Evolutionary conservation across 495 filamentous ascomycete species (phyloP).

Genomic region (Talaromyces ruber): DNA sequence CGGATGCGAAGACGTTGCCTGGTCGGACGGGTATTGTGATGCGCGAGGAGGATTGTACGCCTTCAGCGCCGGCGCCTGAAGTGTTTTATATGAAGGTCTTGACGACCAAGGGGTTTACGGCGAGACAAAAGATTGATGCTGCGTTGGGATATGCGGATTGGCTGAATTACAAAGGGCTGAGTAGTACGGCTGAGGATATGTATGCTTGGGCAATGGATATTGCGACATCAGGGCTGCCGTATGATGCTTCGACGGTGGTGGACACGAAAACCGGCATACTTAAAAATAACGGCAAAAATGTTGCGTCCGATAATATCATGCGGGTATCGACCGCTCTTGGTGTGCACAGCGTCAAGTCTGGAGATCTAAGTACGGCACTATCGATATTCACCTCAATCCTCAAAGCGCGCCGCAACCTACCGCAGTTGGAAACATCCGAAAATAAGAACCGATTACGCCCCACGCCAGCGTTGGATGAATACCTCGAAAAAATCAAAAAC

Average conservation of each 20-base stretch:
- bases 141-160: slow-evolving; percentile 74
- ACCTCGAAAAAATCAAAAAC: slow-evolving; percentile 17
- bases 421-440: background rate
- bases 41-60: slow-evolving; percentile 62
- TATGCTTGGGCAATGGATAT: slow-evolving; percentile 66
- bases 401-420: slow-evolving; percentile 53
- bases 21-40: slow-evolving; percentile 47
- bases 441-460: slow-evolving; percentile 5
- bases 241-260: slow-evolving; percentile 39
- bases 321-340: slow-evolving; percentile 67
- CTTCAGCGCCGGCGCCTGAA: slow-evolving; percentile 56
- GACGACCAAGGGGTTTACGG: slow-evolving; percentile 65
- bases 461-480: slow-evolving; percentile 6
- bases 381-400: slow-evolving; percentile 84
- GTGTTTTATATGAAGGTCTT: slow-evolving; percentile 70
- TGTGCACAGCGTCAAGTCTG: slow-evolving; percentile 61
- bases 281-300: slow-evolving; percentile 34
- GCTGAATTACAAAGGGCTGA: slow-evolving; percentile 65
- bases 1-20: slow-evolving; percentile 63
- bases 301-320: slow-evolving; percentile 64
- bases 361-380: slow-evolving; percentile 55
- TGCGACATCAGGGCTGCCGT: slow-evolving; percentile 42
- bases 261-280: slow-evolving; percentile 55
- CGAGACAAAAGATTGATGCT: slow-evolving; percentile 66
- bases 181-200: slow-evolving; percentile 54